Evolutionary conservation across 2,329 filamentous ascomycete species (phyloP).

Genomic region (Pseudohalonectria lignicola): DNA sequence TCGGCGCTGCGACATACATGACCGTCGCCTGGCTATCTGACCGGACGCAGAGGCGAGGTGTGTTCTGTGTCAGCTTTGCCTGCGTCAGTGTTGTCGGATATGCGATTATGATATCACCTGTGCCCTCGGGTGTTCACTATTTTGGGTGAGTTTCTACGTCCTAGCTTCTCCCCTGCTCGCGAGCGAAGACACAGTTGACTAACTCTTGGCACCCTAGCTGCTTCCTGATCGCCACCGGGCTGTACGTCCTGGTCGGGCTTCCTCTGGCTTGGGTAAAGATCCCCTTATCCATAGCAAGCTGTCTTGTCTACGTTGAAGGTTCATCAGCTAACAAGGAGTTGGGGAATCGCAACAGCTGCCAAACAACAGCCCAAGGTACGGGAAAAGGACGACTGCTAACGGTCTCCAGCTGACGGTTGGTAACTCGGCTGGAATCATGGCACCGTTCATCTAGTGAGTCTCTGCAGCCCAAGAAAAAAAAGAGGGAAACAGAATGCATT

Average conservation of each 20-base stretch:
- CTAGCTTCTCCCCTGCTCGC: too few relatives aligned
- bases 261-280: conserved; percentile 44
- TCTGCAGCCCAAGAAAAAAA: not conserved
- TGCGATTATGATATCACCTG: conserved; percentile 51
- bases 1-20: conserved; percentile 63
- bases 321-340: too few relatives aligned
- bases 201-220: too few relatives aligned
- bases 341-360: too few relatives aligned
- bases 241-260: conserved; percentile 51
- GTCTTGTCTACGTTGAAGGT: too few relatives aligned
- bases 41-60: conserved; percentile 49
- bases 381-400: conserved; percentile 43
- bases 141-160: conserved; percentile 32
- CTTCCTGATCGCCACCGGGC: conserved; percentile 62
- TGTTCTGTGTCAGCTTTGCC: conserved; percentile 54
- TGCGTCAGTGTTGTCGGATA: conserved; percentile 57
- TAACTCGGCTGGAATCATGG: conserved; percentile 46
- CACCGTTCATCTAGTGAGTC: conserved; percentile 49
- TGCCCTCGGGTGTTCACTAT: conserved; percentile 54
- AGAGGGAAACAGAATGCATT: not conserved
- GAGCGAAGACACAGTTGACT: too few relatives aligned
- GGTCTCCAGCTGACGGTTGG: conserved; percentile 7
- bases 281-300: too few relatives aligned
- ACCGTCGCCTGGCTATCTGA: conserved; percentile 56
- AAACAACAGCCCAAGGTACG: conserved; percentile 62